These are phyloP conservation scores for Pseudopyricularia javanii DNA, from an alignment of 2,329 filamentous ascomycete species.

Conservation along the genomic window DNA sequence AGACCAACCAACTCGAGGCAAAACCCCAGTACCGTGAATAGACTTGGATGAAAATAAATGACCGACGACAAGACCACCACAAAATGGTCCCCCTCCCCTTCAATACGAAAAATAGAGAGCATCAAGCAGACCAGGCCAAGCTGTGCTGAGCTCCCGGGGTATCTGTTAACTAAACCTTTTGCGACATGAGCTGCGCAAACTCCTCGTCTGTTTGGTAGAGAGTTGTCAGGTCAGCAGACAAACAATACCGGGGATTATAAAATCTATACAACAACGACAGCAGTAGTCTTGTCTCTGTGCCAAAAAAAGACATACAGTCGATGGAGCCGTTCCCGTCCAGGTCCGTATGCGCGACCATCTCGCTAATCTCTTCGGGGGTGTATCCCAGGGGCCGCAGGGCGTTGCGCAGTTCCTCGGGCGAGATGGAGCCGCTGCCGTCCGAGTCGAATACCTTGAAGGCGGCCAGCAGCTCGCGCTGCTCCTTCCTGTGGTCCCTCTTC, in stretches of 20 bases:
- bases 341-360: conserved; percentile 55
- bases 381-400: conserved; percentile 54
- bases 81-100: background rate
- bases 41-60: too few relatives aligned
- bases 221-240: too few relatives aligned
- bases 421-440: conserved; percentile 54
- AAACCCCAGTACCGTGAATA: too few relatives aligned
- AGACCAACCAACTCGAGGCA: too few relatives aligned
- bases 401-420: conserved; percentile 45
- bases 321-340: conserved; percentile 52
- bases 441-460: conserved; percentile 57
- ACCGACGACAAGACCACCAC: too few relatives aligned
- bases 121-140: background rate
- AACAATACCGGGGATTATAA: too few relatives aligned
- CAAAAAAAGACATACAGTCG: conserved; percentile 33
- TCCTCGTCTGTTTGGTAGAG: conserved; percentile 1
- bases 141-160: background rate
- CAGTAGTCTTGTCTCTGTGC: background rate
- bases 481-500: background rate
- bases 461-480: conserved; percentile 47
- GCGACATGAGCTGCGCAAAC: conserved; percentile 1
- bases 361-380: conserved; percentile 50
- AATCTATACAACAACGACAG: too few relatives aligned
- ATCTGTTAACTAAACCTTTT: background rate
- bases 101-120: background rate